Evolutionary conservation across 257 asterid species (phyloP).

Genomic region (Solanum habrochaites): DNA sequence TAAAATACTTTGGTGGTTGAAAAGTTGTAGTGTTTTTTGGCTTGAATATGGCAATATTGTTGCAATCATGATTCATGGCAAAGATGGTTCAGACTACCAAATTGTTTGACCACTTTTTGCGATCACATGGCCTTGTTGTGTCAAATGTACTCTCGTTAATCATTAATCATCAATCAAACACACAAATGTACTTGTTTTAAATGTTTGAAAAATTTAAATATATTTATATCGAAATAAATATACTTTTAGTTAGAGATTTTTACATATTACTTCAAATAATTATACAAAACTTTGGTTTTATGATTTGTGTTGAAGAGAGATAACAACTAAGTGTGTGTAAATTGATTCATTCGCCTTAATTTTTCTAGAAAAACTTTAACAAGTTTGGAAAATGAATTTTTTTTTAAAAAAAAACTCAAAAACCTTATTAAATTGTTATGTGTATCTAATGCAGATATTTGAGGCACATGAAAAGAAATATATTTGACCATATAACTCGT

Average conservation of each 20-base stretch:
- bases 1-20: background rate
- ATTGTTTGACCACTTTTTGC: background rate
- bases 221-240: background rate
- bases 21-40: background rate
- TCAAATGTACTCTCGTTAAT: background rate
- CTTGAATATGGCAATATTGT: background rate
- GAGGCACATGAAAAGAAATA: background rate
- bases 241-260: background rate
- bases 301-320: background rate
- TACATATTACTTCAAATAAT: background rate
- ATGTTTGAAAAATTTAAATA: background rate
- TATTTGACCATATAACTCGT: background rate
- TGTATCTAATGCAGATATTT: background rate
- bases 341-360: accelerated
- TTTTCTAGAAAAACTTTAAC: background rate
- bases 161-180: background rate
- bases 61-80: background rate
- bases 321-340: background rate
- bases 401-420: background rate
- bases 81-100: background rate
- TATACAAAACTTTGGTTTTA: background rate
- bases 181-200: background rate
- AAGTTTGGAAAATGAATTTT: background rate
- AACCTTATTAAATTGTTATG: accelerated
- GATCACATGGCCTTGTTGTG: background rate